phyloP scores from a whole-genome alignment of 129 eudicot genomes.

The Chrysanthemum lavandulifolium region DNA sequence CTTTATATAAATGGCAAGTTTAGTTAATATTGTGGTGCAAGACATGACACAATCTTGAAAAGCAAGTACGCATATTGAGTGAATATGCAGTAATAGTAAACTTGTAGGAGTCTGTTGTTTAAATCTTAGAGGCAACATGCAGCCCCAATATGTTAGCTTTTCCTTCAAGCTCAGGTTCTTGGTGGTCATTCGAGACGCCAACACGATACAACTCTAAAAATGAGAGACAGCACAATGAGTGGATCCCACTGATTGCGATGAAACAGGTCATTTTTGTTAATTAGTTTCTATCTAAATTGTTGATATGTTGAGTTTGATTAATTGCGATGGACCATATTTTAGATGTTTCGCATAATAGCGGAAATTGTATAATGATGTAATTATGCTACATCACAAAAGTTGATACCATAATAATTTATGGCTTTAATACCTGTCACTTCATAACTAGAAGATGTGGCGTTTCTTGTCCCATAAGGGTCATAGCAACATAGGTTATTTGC shows the following conservation, averaged over 20 bases:
- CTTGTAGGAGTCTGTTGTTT: slow-evolving; percentile 42
- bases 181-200: neutral
- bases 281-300: too few species aligned
- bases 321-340: too few species aligned
- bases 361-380: too few species aligned
- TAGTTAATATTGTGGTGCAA: slow-evolving; percentile 25
- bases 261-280: too few species aligned
- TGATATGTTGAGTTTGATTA: too few species aligned
- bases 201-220: neutral
- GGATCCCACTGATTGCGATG: too few species aligned
- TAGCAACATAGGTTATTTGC: neutral
- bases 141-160: slow-evolving; percentile 33
- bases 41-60: slow-evolving; percentile 35
- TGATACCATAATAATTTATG: too few species aligned
- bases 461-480: slow-evolving; percentile 26
- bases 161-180: slow-evolving; percentile 57
- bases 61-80: slow-evolving; percentile 32
- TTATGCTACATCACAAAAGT: too few species aligned
- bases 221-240: too few species aligned
- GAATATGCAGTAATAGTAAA: slow-evolving; percentile 29
- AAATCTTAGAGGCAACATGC: slow-evolving; percentile 62
- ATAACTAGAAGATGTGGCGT: neutral
- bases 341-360: too few species aligned
- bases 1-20: slow-evolving; percentile 18
- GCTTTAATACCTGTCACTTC: slow-evolving; percentile 1